Evolutionary conservation across 2,329 filamentous ascomycete species (phyloP), one percentile per base, ranked within the genome.

Genomic region (Alternaria triticina): DNA sequence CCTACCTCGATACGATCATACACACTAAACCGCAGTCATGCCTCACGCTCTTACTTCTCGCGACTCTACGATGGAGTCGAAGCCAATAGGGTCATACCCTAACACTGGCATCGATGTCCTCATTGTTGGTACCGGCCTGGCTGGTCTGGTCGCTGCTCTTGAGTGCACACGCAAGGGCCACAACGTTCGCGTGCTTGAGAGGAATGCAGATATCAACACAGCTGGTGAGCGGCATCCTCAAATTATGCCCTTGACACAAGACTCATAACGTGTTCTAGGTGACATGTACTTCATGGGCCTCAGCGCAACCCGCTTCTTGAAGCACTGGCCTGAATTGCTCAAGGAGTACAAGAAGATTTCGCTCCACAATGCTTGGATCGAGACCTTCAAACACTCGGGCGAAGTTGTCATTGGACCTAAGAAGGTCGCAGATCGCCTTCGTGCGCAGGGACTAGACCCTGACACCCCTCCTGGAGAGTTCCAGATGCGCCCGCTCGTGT

Each of bases 261-360:
- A 47, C 64, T 69, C n/a, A 69, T 52, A 15, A 27, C 15, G 44
- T 40, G 15, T 28, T n/a, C 17, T 57, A 85, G 86, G 86, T 57
- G 86, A 88, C 74, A 87, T 87, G 84, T 87, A 86, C 77, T 87
- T 87, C 73, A 87, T 88, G 83, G 85, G 86, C 10, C 80, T 87
- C 22, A 86, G 83, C 50, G 85, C 85, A 22, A 87, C 84, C 47
- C 81, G 80, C 40, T 86, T 86, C 76, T 82, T 87, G 72, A 84
- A 83, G 73, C 84, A 86, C 63, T 87, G 85, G 85, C 84, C 85
- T 10, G 83, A 86, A 57, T 79, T 88, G 71, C 77, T 80, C 44
- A 76, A 80, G 54, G 84, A 87, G 66, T 87, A 85, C 74, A 81
- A 84, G 58, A 68, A 74, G 8, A 86, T 87, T 55, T 86, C 84